Percentiles rank a stretch among this genome's conserved stretches.
Evolutionary conservation across 108 stramenopile species (phyloP).

Genomic region (Cyclotella sp.): DNA sequence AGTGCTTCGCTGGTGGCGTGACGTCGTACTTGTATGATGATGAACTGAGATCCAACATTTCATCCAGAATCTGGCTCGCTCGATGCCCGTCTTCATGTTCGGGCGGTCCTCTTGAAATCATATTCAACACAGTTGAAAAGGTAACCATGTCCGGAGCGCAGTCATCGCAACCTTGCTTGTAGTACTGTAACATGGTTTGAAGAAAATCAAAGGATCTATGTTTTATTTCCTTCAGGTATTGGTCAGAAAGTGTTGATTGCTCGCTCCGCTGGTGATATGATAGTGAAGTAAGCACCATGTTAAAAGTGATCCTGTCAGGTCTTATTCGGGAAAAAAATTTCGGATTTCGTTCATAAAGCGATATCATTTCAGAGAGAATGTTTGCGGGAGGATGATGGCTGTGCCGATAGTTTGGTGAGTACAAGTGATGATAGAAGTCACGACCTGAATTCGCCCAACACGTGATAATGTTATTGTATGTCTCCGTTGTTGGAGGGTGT

Average conservation of each 20-base stretch:
- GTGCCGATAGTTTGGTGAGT: conserved; percentile 19
- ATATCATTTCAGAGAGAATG: conserved; percentile 37
- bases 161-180: conserved; percentile 15
- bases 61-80: conserved; percentile 36
- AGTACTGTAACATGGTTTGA: conserved; percentile 29
- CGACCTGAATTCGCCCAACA: conserved; percentile 26
- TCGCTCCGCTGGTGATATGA: conserved; percentile 14
- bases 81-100: conserved; percentile 17
- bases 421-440: neutral
- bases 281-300: conserved; percentile 34
- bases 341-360: conserved; percentile 21
- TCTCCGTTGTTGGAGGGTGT: conserved; percentile 40
- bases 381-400: conserved; percentile 39
- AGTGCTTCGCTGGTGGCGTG: conserved; percentile 35
- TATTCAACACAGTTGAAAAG: conserved; percentile 47
- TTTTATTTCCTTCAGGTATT: conserved; percentile 5
- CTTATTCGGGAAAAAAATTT: conserved; percentile 21
- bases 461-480: conserved; percentile 46
- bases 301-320: conserved; percentile 41
- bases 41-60: conserved; percentile 42
- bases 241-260: neutral
- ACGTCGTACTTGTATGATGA: conserved; percentile 30
- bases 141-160: conserved; percentile 43
- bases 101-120: conserved; percentile 1
- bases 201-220: conserved; percentile 18